These are phyloP conservation scores for Saitozyma sp. DNA, from an alignment of 768 basidiomycete genomes.

Conservation along the genomic window DNA sequence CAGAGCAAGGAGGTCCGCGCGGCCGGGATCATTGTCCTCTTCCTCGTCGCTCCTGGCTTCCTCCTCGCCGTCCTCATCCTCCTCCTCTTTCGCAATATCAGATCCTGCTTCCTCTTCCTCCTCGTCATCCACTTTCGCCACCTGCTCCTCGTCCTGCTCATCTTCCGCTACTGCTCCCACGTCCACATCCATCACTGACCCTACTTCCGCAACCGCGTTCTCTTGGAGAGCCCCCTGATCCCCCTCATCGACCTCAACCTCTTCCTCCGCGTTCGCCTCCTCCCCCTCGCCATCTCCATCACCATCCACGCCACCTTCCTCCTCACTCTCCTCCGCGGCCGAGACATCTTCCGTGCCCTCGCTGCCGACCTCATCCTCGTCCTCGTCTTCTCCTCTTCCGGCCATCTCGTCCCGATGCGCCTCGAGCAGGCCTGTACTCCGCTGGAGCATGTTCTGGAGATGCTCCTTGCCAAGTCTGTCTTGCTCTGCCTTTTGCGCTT, in stretches of 20 bases:
- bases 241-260: neutral
- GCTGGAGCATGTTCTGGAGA: slow-evolving; percentile 83
- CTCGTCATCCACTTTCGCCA: neutral
- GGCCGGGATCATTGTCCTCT: slow-evolving; percentile 19
- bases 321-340: slow-evolving; percentile 21
- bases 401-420: slow-evolving; percentile 74
- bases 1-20: neutral
- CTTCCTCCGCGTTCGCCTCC: slow-evolving; percentile 4
- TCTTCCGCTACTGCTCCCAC: slow-evolving; percentile 5
- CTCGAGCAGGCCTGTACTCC: slow-evolving; percentile 80
- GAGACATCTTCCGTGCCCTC: slow-evolving; percentile 4
- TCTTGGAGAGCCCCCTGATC: neutral
- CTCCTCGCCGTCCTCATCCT: slow-evolving; percentile 26
- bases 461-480: slow-evolving; percentile 76
- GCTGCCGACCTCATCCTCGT: slow-evolving; percentile 3
- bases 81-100: neutral
- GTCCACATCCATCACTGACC: slow-evolving; percentile 5
- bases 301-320: slow-evolving; percentile 21
- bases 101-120: neutral
- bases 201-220: slow-evolving; percentile 13
- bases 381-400: slow-evolving; percentile 39
- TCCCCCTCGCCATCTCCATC: slow-evolving; percentile 19
- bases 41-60: slow-evolving; percentile 42
- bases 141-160: neutral
- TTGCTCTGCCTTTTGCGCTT: slow-evolving; percentile 72